Base-by-base conservation (phyloP, 495 filamentous ascomycete genomes). In the Tricharina praecox region DNA sequence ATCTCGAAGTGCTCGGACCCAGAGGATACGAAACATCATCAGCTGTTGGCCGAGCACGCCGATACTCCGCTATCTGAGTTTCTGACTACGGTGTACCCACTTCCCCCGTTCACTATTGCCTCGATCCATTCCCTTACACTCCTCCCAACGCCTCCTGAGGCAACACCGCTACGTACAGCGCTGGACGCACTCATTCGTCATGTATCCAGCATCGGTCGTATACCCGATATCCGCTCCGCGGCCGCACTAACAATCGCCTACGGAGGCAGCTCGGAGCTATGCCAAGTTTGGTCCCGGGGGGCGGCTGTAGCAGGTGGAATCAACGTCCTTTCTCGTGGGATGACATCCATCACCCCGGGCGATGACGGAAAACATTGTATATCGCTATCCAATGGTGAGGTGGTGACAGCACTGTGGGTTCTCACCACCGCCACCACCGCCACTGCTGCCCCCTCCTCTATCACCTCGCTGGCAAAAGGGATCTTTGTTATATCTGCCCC, bases 221-320 rank as follows among this genome's bases (percentile, higher is more conserved):
- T 61, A 24, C 50, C 58, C 3, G 58, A 61, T 20, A 47, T 53
- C 8, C 47, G 58, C n/a, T 53, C 50, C 2, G 47, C 57, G 11
- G 57, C 58, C 16, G 58, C 58, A 7, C 36, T 61, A n/a, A 60
- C 57, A 21, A 45, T 60, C 18, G 50, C 53, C 3, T 97, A 87
- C 78, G 90, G 90, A 18, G 86, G 92, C 49, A 70, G 77, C 8
- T 79, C 85, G n/a, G 90, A 97, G 64, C 77, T 96, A 50, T 72
- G 84, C 16, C 90, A 97, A 59, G 85, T 95, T 9, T 83, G 78
- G 10, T 96, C 90, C 55, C 82, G 90, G 49, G 85, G 90, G 28
- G 78, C 80, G 45, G 90, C 90, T 3, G 87, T 97, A 5, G 88
- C 92, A 3, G 92, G 90, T 24, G 84, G 77, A 15, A 73, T 92